A percentile compares a stretch with the other conserved stretches of the same genome.
Evolutionary conservation across 495 filamentous ascomycete species (phyloP).

Genomic region (Lasiosphaeris hirsuta): DNA sequence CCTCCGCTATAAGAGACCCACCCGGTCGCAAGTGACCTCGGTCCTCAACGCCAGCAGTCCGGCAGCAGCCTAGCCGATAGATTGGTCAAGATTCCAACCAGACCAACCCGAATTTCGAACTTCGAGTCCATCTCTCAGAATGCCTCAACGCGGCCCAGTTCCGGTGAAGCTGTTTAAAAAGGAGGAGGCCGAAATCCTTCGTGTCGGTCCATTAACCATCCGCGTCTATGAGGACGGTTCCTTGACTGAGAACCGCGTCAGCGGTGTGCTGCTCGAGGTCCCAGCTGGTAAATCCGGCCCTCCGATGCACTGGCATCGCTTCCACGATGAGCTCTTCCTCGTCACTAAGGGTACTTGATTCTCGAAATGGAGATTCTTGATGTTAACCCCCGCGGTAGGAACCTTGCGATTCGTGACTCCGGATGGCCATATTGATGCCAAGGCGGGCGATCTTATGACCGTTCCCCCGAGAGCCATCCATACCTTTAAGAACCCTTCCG

Average conservation of each 20-base stretch:
- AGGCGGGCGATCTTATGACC: conserved; percentile 48
- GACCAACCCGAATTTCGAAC: not conserved
- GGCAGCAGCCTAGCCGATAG: too few species aligned
- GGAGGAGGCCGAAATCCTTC: conserved; percentile 26
- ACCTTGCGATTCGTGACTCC: conserved; percentile 38
- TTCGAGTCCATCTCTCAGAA: conserved; percentile 7
- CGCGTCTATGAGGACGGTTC: conserved; percentile 33
- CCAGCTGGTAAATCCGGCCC: conserved; percentile 47
- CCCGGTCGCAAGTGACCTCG: too few species aligned
- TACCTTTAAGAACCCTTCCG: conserved; percentile 53
- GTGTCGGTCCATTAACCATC: conserved; percentile 31
- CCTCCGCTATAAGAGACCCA: too few species aligned
- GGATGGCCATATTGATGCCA: conserved; percentile 42
- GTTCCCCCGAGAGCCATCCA: conserved; percentile 50
- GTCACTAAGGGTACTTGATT: conserved; percentile 45
- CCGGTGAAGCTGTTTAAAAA: conserved; percentile 25
- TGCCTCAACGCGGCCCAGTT: conserved; percentile 29
- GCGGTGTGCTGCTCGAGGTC: conserved; percentile 44
- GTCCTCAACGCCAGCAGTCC: too few species aligned
- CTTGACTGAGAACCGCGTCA: conserved; percentile 46
- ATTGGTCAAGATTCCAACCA: too few species aligned
- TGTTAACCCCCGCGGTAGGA: conserved; percentile 15
- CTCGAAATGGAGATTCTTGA: not conserved
- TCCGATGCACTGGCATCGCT: conserved; percentile 36
- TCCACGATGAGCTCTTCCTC: conserved; percentile 57